Base-by-base conservation (phyloP, 306 rosid genomes). In the Sindora glabra region DNA sequence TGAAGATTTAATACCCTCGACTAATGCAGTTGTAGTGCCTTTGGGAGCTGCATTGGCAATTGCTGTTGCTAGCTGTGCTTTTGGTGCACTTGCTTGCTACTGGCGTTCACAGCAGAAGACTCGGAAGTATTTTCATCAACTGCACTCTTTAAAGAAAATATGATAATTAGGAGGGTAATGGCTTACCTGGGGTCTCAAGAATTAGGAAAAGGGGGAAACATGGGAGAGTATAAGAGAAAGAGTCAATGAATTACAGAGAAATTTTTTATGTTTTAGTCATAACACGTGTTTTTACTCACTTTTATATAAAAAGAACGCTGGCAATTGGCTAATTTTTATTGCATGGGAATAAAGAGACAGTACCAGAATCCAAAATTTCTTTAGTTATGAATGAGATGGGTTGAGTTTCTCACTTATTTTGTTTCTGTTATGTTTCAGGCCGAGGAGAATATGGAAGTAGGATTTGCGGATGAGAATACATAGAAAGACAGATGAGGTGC, bases 41-140 rank as follows among this genome's bases (percentile, higher is more conserved):
- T 65, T 89, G 24, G 99, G 99, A 52, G 96, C 99, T 46, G 99
- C 99, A 36, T 72, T 92, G 73, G 96, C 96, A 12, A 84, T 92
- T 59, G 96, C 96, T 74, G 76, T 89, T 64, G 99, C 96, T 69
- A 89, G 99, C 73, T 92, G 96, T 69, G 99, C 90, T 59, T 92
- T 92, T 17, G 99, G 99, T 39, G 99, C 92, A 27, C 95, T 92
- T 10, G 99, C 99, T 42, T 92, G 94, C 80, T 89, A 83, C 84
- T 92, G 99, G 99, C 96, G 99, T 14, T 92, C 96, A 1, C 95
- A 80, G 72, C 99, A 92, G 55, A 92, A 92, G 92, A 92, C 90
- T 77, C 96, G 94, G 87, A 92, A 92, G 99, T 92, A 89, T 86
- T 86, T 76, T 51, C 95, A 83, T 84, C 90, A 84, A 66, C 98